phyloP scores from a whole-genome alignment of 2,329 filamentous ascomycete species.

The Cryphonectria japonica region DNA sequence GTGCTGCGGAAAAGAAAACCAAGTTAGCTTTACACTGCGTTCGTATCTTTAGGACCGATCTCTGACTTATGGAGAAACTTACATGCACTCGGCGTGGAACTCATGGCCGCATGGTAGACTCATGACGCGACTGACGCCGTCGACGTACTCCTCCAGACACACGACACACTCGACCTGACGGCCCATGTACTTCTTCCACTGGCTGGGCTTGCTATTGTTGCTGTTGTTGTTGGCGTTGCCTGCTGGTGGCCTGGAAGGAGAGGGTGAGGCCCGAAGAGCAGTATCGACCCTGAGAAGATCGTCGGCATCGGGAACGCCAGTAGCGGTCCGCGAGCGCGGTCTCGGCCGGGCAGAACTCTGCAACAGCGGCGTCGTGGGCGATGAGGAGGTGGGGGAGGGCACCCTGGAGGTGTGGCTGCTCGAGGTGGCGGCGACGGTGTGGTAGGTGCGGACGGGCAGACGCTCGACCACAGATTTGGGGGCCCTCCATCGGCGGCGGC shows the following conservation, averaged over 20 bases:
- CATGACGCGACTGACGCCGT: conserved; percentile 95
- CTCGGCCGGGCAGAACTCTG: conserved; percentile 58
- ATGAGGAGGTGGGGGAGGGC: conserved; percentile 67
- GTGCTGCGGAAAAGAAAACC: conserved; percentile 60
- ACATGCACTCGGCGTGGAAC: conserved; percentile 99
- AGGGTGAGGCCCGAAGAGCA: conserved; percentile 43
- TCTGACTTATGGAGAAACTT: conserved; percentile 49
- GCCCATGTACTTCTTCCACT: conserved; percentile 71
- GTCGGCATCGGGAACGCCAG: conserved; percentile 59
- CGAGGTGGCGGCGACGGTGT: conserved; percentile 73
- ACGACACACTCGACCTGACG: conserved; percentile 88
- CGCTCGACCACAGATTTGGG: conserved; percentile 95
- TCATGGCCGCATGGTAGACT: conserved; percentile 96
- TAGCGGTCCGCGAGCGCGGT: conserved; percentile 68
- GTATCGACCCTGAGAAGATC: conserved; percentile 50
- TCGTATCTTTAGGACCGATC: neutral
- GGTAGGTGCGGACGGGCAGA: conserved; percentile 93
- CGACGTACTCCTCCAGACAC: conserved; percentile 93
- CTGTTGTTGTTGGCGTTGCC: too few species aligned
- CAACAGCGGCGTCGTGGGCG: conserved; percentile 79
- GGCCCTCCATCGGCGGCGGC: conserved; percentile 90
- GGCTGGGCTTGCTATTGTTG: conserved; percentile 50
- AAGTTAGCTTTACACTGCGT: conserved; percentile 31
- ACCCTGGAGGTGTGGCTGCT: conserved; percentile 56
- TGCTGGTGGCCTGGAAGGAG: conserved; percentile 42